Evolutionary conservation across 1,139 yeast genomes (phyloP).

Genomic region (Scheffersomyces cryptocercus): DNA sequence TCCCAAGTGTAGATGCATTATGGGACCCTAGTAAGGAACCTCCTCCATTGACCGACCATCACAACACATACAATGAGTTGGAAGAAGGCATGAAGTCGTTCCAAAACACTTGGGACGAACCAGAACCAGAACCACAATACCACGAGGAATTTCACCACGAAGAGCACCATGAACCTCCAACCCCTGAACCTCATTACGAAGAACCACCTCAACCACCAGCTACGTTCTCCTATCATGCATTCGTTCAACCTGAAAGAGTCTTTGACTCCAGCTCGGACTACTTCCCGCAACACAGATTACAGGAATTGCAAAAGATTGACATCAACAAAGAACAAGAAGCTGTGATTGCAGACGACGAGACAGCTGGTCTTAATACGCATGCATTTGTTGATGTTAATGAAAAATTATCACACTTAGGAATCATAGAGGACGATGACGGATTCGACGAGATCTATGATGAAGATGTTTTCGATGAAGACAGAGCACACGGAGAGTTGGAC

Average conservation of each 20-base stretch:
- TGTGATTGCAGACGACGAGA: not conserved
- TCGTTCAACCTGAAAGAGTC: conserved; percentile 29
- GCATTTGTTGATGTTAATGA: conserved; percentile 6
- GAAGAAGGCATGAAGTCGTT: conserved; percentile 13
- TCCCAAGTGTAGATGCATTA: conserved; percentile 26
- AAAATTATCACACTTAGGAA: conserved; percentile 12
- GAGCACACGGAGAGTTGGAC: not conserved
- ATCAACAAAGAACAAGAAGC: conserved; percentile 4
- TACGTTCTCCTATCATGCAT: conserved; percentile 5
- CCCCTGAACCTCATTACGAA: not conserved
- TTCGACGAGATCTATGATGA: conserved; percentile 9
- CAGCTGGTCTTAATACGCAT: not conserved
- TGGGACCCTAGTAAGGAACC: conserved; percentile 44
- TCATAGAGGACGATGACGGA: conserved; percentile 10
- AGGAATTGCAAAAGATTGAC: conserved; percentile 6
- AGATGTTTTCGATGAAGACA: not conserved
- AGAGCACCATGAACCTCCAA: not conserved
- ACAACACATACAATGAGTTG: conserved; percentile 15
- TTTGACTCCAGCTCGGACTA: conserved; percentile 30
- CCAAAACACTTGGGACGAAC: conserved; percentile 20
- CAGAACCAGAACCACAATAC: conserved; percentile 5
- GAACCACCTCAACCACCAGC: conserved; percentile 5
- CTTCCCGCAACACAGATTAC: conserved; percentile 27
- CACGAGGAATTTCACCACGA: not conserved
- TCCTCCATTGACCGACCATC: conserved; percentile 23